A percentile compares a stretch with the other conserved stretches of the same genome.
phyloP scores from a whole-genome alignment of 441 rosid genomes.

The Syzygium malaccense region DNA sequence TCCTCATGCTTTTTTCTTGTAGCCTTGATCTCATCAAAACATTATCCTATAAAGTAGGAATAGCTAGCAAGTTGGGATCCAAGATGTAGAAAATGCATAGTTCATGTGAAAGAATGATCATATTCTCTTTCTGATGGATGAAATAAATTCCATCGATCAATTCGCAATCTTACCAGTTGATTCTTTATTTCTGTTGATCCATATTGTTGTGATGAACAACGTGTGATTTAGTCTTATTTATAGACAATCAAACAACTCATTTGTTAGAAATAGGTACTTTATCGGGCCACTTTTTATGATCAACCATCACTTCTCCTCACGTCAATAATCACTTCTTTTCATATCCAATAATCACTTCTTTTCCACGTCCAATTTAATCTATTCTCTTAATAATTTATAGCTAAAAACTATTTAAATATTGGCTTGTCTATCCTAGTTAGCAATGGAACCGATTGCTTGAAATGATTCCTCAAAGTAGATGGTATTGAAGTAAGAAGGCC shows the following conservation, averaged over 20 bases:
- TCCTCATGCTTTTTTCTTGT: no score
- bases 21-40: no score
- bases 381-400: background rate
- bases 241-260: background rate
- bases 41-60: no score
- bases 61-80: no score
- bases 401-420: background rate
- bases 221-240: background rate
- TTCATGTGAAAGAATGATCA: no score
- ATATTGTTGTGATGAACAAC: background rate
- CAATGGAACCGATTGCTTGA: background rate
- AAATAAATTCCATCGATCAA: no score
- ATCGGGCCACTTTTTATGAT: background rate
- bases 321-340: background rate
- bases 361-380: background rate
- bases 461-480: background rate
- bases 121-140: no score
- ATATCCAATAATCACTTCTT: background rate
- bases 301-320: accelerated
- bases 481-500: background rate
- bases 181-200: no score
- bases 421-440: background rate
- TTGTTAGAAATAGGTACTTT: background rate
- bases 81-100: no score
- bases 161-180: no score